phyloP scores from a whole-genome alignment of 2,329 filamentous ascomycete genomes.

The Aureobasidium mangrovei region DNA sequence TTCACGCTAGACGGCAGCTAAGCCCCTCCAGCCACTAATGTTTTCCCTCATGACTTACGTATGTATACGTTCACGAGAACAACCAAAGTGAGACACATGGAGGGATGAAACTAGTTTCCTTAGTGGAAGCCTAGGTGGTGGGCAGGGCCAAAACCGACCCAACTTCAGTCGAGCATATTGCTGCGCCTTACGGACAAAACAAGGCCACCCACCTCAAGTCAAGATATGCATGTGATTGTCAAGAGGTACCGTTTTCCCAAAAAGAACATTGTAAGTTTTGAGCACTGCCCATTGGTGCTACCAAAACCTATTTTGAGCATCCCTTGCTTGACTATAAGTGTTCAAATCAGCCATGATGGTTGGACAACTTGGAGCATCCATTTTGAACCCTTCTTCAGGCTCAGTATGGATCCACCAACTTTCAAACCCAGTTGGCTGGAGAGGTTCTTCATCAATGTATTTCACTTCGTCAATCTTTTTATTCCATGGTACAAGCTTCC shows the following conservation, averaged over 20 bases:
- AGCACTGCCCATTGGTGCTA: neutral
- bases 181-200: neutral
- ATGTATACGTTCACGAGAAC: no score
- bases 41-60: no score
- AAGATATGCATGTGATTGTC: neutral
- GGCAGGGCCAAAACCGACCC: no score
- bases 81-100: no score
- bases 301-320: neutral
- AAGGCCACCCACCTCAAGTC: neutral
- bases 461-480: slow-evolving; percentile 32
- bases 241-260: neutral
- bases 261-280: neutral
- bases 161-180: no score
- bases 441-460: slow-evolving; percentile 17
- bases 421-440: neutral
- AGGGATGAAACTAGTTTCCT: no score
- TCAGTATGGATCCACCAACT: slow-evolving; percentile 12
- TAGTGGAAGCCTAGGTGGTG: no score
- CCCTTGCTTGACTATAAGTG: neutral
- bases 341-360: neutral
- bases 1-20: neutral
- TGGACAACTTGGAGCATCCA: no score
- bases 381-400: neutral
- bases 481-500: slow-evolving; percentile 39
- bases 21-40: no score